Conservation (phyloP, 495 filamentous ascomycete genomes). For the Neurospora sp. region DNA sequence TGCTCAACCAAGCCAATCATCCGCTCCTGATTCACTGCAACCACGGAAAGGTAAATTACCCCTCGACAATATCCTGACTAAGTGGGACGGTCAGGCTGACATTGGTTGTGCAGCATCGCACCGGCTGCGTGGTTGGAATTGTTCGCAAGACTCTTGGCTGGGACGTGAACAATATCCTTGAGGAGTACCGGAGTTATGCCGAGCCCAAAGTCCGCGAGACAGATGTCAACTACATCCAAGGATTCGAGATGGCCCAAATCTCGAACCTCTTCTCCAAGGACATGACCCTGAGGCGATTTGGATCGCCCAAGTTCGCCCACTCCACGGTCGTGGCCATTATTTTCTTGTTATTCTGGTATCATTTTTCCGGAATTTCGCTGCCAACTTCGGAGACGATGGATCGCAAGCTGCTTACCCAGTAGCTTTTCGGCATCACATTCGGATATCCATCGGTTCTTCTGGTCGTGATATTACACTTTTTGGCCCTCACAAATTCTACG, state of each 20-base stretch:
- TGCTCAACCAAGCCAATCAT: constrained; percentile 56
- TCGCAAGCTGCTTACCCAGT: neutral
- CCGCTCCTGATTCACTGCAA: constrained; percentile 82
- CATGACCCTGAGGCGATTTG: constrained; percentile 4
- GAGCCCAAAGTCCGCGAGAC: constrained; percentile 49
- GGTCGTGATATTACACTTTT: neutral
- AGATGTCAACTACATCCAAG: constrained; percentile 40
- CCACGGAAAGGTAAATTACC: constrained; percentile 59
- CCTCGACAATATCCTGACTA: neutral
- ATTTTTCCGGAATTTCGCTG: constrained; percentile 14
- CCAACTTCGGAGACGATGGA: neutral
- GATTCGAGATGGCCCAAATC: constrained; percentile 25
- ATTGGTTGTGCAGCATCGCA: constrained; percentile 52
- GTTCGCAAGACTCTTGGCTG: constrained; percentile 57
- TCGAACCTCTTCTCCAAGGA: constrained; percentile 14
- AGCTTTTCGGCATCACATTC: neutral
- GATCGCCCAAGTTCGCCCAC: constrained; percentile 14
- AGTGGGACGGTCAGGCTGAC: constrained; percentile 8
- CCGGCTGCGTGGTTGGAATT: constrained; percentile 67
- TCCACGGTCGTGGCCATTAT: constrained; percentile 14
- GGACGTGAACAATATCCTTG: constrained; percentile 43
- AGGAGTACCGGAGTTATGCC: constrained; percentile 61
- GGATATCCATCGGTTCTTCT: neutral
- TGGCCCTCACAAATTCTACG: neutral
- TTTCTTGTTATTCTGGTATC: constrained; percentile 17